Conservation (phyloP, 2,329 filamentous ascomycete genomes). For the Uncinocarpus reesii region DNA sequence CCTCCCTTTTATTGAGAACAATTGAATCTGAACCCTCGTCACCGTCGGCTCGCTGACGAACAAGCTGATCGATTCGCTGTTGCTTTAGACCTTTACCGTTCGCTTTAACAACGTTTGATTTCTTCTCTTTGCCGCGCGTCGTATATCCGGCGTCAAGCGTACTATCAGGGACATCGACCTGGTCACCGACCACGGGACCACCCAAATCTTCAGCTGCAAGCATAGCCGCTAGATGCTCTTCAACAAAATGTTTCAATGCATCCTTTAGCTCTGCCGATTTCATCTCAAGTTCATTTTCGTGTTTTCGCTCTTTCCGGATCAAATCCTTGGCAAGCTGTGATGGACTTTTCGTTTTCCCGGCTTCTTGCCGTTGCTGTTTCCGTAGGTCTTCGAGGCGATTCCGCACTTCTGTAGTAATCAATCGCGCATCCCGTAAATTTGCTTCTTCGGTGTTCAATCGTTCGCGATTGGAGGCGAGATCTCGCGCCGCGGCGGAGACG, state of each 20-base stretch:
- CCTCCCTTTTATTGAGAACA: slow-evolving; percentile 37
- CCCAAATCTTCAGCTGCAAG: slow-evolving; percentile 74
- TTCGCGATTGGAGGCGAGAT: slow-evolving; percentile 31
- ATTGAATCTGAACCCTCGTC: slow-evolving; percentile 17
- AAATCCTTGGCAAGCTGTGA: slow-evolving; percentile 54
- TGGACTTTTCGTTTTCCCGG: slow-evolving; percentile 38
- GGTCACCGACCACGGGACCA: slow-evolving; percentile 68
- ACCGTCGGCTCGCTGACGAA: slow-evolving; percentile 31
- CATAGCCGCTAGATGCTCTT: slow-evolving; percentile 60
- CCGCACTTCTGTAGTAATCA: slow-evolving; percentile 41
- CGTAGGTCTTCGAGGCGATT: slow-evolving; percentile 52
- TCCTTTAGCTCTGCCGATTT: slow-evolving; percentile 53
- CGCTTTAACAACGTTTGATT: slow-evolving; percentile 30
- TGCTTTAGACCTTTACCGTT: slow-evolving; percentile 32
- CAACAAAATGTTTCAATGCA: slow-evolving; percentile 59
- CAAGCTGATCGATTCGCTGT: slow-evolving; percentile 43
- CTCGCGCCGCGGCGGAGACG: slow-evolving; percentile 38
- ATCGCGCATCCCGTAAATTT: slow-evolving; percentile 39
- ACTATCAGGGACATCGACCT: slow-evolving; percentile 53
- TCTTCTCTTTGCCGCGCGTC: slow-evolving; percentile 42
- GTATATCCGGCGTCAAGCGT: slow-evolving; percentile 46
- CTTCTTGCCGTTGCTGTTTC: slow-evolving; percentile 39
- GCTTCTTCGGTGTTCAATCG: slow-evolving; percentile 38
- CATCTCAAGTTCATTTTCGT: slow-evolving; percentile 50
- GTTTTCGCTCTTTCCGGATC: slow-evolving; percentile 50